Evolutionary conservation across 345 rosid genomes (phyloP), one percentile per base, ranked within the genome.

Genomic region (Acer negundo): DNA sequence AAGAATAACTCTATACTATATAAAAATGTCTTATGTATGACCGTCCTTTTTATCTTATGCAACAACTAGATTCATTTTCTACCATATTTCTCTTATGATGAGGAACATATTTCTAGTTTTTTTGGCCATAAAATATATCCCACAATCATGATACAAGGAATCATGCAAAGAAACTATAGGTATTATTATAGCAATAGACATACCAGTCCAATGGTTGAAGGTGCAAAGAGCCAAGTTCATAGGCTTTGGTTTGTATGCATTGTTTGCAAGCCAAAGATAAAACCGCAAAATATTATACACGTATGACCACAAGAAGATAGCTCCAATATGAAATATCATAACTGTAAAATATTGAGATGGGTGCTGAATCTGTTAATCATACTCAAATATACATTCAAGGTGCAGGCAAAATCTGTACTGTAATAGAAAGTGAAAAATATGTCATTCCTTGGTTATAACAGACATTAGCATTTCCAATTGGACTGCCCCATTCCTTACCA

Each of bases 291-390:
- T 80, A 78, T 83, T 84, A 80, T 82, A 84, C 19, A 86, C 88
- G 55, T 88, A 88, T 13, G 84, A 80, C 91, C 91, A 88, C 79
- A 86, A 13, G 79, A 63, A 86, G 71, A 86, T 67, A 20, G 88
- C 75, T 81, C 86, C 89, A 66, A 84, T 69, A 88, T 87, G 83
- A 78, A 75, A 67, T 9, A 53, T 72, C 31, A 67, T 38, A 35
- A 62, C 5, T 64, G 40, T 12, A 63, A 7, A 75, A 20, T n/a
- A 64, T 64, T 64, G 31, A 75, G 35, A 75, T 38, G 10, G 46
- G 40, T 44, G 13, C 31, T 15, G n/a, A 12, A 47, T 49, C 26
- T 49, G 62, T 31, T 6, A 47, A 42, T 23, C 16, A 62, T 9
- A 20, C 55, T 38, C n/a, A 71, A 59, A 22, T 19, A 55, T 10